phyloP scores from a whole-genome alignment of 208 protist species.

The Lotmaria passim region DNA sequence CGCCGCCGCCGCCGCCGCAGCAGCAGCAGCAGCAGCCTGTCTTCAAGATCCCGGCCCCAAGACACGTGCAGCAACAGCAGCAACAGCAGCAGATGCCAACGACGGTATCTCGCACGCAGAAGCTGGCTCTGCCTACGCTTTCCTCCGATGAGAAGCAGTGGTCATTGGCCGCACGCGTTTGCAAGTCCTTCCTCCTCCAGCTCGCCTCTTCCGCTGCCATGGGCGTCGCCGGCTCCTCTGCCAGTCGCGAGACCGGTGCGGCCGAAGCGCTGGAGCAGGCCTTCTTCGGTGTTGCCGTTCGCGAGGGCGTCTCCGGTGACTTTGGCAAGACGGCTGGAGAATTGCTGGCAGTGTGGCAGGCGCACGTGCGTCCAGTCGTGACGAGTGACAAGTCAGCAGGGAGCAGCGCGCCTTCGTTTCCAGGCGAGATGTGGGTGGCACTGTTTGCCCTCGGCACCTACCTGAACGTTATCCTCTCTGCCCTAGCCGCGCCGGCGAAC shows the following conservation, averaged over 20 bases:
- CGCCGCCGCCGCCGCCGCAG: not conserved
- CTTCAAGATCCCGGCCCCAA: conserved; percentile 16
- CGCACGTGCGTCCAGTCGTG: conserved; percentile 26
- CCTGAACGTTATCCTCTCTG: conserved; percentile 57
- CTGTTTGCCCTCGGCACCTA: conserved; percentile 68
- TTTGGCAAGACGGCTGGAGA: conserved; percentile 47
- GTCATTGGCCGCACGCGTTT: conserved; percentile 38
- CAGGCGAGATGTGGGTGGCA: conserved; percentile 66
- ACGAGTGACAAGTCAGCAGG: not conserved
- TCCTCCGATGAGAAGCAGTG: conserved; percentile 27
- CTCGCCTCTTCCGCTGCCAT: conserved; percentile 21
- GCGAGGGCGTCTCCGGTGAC: conserved; percentile 39
- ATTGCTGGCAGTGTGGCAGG: conserved; percentile 62
- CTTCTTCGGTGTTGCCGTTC: conserved; percentile 61
- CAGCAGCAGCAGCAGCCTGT: not conserved
- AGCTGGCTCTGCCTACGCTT: conserved; percentile 16
- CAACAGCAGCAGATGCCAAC: not conserved
- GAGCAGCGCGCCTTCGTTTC: conserved; percentile 23
- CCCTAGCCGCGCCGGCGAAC: conserved; percentile 8
- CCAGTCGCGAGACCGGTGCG: conserved; percentile 31
- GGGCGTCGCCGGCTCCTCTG: conserved; percentile 1
- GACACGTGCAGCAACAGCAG: conserved; percentile 10
- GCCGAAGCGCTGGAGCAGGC: conserved; percentile 47
- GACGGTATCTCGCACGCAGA: conserved; percentile 1
- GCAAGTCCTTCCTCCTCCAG: conserved; percentile 32